Percentiles rank a stretch among this genome's conserved stretches.
Evolutionary conservation across 208 protist species (phyloP).

Genomic region (Wallacemonas sp.): DNA sequence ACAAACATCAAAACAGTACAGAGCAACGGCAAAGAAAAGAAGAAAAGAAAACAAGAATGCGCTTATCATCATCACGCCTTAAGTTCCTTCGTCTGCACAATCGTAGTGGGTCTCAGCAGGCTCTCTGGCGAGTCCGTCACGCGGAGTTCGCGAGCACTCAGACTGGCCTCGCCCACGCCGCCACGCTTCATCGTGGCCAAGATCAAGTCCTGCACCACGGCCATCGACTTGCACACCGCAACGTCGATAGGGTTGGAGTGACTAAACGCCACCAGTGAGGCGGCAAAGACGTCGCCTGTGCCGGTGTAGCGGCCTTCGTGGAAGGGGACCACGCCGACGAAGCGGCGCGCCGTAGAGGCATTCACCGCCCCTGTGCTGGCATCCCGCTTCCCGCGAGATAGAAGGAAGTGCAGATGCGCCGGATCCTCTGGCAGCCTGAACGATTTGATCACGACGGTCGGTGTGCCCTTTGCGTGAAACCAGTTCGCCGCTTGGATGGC

Average conservation of each 20-base stretch:
- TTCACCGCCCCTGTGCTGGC: background rate
- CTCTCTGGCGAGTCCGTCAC: constrained; percentile 48
- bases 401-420: constrained; percentile 55
- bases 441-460: constrained; percentile 86
- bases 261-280: constrained; percentile 66
- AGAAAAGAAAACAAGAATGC: constrained; percentile 2
- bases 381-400: constrained; percentile 32
- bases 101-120: constrained; percentile 50
- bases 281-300: constrained; percentile 85
- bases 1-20: too few species aligned
- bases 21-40: constrained; percentile 19
- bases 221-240: constrained; percentile 80
- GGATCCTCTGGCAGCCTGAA: constrained; percentile 48
- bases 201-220: constrained; percentile 85
- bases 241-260: constrained; percentile 48
- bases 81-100: constrained; percentile 41
- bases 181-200: constrained; percentile 50
- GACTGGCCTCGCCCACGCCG: constrained; percentile 40
- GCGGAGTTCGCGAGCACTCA: constrained; percentile 75
- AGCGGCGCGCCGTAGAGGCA: constrained; percentile 25
- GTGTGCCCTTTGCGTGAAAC: constrained; percentile 77
- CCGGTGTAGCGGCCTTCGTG: constrained; percentile 85
- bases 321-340: constrained; percentile 68
- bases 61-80: constrained; percentile 2
- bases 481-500: constrained; percentile 69